Evolutionary conservation across 179 eudicot genomes (phyloP), one percentile per base, ranked within the genome.

Genomic region (Pouteria campechiana): DNA sequence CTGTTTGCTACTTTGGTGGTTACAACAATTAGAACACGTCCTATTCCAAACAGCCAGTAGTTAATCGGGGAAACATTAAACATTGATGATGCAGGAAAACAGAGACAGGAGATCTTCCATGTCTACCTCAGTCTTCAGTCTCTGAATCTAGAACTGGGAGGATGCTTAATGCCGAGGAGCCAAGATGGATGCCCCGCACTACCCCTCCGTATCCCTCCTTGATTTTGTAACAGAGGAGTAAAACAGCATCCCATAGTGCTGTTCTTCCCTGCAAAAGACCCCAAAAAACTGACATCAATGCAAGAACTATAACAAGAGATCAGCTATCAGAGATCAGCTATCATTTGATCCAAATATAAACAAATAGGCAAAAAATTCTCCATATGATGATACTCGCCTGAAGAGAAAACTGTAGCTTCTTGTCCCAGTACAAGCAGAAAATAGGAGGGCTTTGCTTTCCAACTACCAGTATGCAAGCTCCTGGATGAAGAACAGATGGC

Each of bases 211-310:
- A 72, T 14, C 66, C 54, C 11, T 39, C 56, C 55, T 76, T 81
- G 37, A 90, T 79, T 60, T 75, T 76, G 46, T 86, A 56, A 66
- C 90, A 86, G 28, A 90, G 55, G 27, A 90, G 78, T 78, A 90
- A 58, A 56, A 86, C 73, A 19, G 98, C 76, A 56, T 90, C 90
- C 98, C 98, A 90, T n/a, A 90, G 65, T 16, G 98, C 87, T 5
- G 87, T 79, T 70, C 98, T 74, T 43, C 98, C 98, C 98, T 90
- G 90, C 25, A 72, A 68, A 52, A 56, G 25, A 47, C 37, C 31
- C 32, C 25, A 44, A 18, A 21, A 47, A 15, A 13, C 10, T 39
- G 40, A 36, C 14, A 12, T n/a, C 7, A 29, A 37, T 38, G 12
- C 20, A 23, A 28, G 15, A 11, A 31, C 11, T 2, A 15, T 28